Base-by-base conservation (phyloP, 805 yeast species). In the Pichia deserticola region DNA sequence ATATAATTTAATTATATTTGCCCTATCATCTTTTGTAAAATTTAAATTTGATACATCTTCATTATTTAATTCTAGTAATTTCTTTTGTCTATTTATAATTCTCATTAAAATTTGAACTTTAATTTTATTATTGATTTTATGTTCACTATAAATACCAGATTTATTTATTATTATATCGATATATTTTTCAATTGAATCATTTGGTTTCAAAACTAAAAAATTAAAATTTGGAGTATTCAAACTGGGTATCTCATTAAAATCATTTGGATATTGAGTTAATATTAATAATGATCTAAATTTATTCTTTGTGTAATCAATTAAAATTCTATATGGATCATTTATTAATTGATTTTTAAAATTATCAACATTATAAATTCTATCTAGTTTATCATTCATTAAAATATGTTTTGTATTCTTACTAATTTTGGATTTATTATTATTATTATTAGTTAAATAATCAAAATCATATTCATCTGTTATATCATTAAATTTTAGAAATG, bases 221-320 rank as follows among this genome's bases (percentile, higher is more conserved):
- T 56, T 50, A 57, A 70, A 58, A 45, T 64, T 54, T 0, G 58
- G 54, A 29, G 48, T 37, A 42, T 57, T 60, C 47, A 59, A 56
- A 32, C 44, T 56, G 45, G 66, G 72, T 43, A 61, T 61, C 52
- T 40, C 48, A 25, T 37, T 66, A 32, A 69, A 59, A 48, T 71
- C 69, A 29, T 59, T 67, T 3, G 89, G 87, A 8, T 52, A 50
- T 29, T 68, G 79, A 4, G 80, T 67, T 27, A 84, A 62, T 5
- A 84, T 71, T 55, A 86, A 75, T 58, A 77, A 62, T 1, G 86
- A 69, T 48, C 92, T 68, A 62, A 82, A 83, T 63, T 78, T 77
- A 68, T 84, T 84, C 59, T 82, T 82, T 43, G 71, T 60, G 74
- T 81, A 84, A 60, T 84, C 90, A 20, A 81, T 73, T 49, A 82